Evolutionary conservation across 2,329 filamentous ascomycete species (phyloP).

Genomic region (Ophiostoma pallidulum): DNA sequence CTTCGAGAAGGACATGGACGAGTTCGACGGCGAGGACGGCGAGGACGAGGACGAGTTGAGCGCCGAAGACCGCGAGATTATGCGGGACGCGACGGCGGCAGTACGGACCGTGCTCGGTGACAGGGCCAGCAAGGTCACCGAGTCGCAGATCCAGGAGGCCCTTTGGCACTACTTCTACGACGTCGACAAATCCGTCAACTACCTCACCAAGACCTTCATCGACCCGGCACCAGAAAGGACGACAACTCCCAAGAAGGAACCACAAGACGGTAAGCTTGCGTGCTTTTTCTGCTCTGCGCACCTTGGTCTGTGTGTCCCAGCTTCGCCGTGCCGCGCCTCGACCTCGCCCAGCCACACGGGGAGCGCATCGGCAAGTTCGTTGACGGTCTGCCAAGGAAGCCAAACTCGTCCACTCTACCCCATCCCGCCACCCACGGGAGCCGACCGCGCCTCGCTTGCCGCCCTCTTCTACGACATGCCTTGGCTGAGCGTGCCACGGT

Average conservation of each 20-base stretch:
- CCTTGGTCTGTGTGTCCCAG: no score
- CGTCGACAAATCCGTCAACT: constrained; percentile 72
- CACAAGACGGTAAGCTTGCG: constrained; percentile 18
- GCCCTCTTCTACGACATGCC: constrained; percentile 76
- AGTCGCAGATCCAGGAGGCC: constrained; percentile 70
- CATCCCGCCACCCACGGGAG: neutral
- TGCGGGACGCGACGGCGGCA: constrained; percentile 56
- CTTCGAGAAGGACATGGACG: constrained; percentile 42
- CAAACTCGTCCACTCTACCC: neutral
- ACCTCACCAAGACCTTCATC: constrained; percentile 59
- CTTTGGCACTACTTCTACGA: constrained; percentile 97
- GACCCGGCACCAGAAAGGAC: constrained; percentile 32
- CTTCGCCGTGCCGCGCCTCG: no score
- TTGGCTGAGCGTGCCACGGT: constrained; percentile 65
- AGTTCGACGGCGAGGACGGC: constrained; percentile 32
- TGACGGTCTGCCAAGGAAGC: constrained; percentile 12
- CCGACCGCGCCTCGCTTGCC: constrained; percentile 27
- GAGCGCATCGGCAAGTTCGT: constrained; percentile 8
- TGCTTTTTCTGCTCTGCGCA: neutral
- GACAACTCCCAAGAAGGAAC: constrained; percentile 13
- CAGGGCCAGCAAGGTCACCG: constrained; percentile 46
- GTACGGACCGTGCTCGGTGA: constrained; percentile 58
- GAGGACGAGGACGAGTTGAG: constrained; percentile 36
- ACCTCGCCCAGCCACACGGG: neutral
- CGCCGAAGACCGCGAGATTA: constrained; percentile 37